These are phyloP conservation scores for Phytophthora sp. DNA, from an alignment of 352 stramenopile genomes.

Conservation along the genomic window DNA sequence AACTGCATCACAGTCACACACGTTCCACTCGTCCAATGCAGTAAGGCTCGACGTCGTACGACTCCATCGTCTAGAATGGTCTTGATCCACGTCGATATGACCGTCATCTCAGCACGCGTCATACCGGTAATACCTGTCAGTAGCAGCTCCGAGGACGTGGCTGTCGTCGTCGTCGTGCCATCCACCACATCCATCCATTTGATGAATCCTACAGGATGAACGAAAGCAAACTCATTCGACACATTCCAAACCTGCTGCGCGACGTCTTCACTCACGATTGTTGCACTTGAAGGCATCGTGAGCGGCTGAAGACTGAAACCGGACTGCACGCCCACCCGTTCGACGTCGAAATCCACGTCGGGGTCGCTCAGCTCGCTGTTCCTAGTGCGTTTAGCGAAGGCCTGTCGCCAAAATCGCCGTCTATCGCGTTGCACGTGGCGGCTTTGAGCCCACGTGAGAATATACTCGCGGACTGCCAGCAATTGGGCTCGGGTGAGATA, in stretches of 20 bases:
- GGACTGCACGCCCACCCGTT: conserved; percentile 50
- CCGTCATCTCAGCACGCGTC: conserved; percentile 40
- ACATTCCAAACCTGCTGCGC: conserved; percentile 56
- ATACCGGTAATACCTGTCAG: conserved; percentile 26
- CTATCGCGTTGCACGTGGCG: conserved; percentile 56
- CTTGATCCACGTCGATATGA: conserved; percentile 54
- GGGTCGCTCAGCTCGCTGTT: conserved; percentile 58
- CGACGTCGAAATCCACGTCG: conserved; percentile 63
- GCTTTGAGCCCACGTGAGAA: conserved; percentile 59
- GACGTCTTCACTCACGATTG: conserved; percentile 38
- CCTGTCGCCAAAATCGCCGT: conserved; percentile 66
- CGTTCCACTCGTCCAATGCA: conserved; percentile 71
- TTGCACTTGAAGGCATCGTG: conserved; percentile 30
- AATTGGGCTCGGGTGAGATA: conserved; percentile 66
- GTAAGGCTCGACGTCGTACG: conserved; percentile 51
- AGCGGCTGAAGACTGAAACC: conserved; percentile 56
- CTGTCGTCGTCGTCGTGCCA: conserved; percentile 15
- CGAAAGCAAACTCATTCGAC: conserved; percentile 47
- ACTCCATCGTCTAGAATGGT: conserved; percentile 50
- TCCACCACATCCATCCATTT: conserved; percentile 48
- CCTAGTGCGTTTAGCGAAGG: conserved; percentile 46
- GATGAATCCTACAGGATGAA: conserved; percentile 52
- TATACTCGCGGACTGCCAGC: conserved; percentile 62
- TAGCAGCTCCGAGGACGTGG: conserved; percentile 3
- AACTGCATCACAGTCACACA: conserved; percentile 57